Evolutionary conservation across 1,139 yeast species (phyloP), one percentile per base, ranked within the genome.

Genomic region (Blastobotrys illinoisensis): DNA sequence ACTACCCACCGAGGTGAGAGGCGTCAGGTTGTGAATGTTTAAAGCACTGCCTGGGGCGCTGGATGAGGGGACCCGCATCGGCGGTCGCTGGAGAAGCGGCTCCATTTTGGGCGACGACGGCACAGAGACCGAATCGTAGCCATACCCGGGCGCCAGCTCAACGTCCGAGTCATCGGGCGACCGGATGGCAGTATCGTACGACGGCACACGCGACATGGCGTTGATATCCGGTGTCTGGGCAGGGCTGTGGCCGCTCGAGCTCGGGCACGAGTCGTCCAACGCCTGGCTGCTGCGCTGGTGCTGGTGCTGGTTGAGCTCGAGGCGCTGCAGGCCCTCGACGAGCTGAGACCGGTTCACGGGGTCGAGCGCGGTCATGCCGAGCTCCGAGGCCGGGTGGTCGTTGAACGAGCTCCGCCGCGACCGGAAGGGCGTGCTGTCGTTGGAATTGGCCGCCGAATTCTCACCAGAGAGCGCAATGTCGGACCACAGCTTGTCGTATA

Each of bases 401-500:
- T 67, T 70, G 19, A 64, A 56, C 19, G 76, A 71, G 48, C 63
- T 64, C 9, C 70, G 65, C 49, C 71, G 60, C 2, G 68, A 64
- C 13, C 62, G 51, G 44, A 55, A 45, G 1, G 74, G 73, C 1
- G 71, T 68, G 24, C 64, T 60, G 0, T 80, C 63, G 1, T 86
- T 88, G 9, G 85, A 79, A 6, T 71, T 69, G 1, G 71, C 57
- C 1, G 89, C 88, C 1, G 86, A 77, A 36, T 82, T 85, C 7
- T 74, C 62, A 0, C 84, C 80, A 1, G 85, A 78, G 9, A 77
- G 71, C 2, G 78, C 68, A 3, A 83, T 75, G 55, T 86, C 96
- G 43, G 80, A 77, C 91, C 91, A 91, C 44, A 93, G 72, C 55
- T 90, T 74, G 70, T 93, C 99, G 69, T 88, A 90, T 43, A 90